Conservation (phyloP, 495 filamentous ascomycete genomes). For the Tuber aestivum region DNA sequence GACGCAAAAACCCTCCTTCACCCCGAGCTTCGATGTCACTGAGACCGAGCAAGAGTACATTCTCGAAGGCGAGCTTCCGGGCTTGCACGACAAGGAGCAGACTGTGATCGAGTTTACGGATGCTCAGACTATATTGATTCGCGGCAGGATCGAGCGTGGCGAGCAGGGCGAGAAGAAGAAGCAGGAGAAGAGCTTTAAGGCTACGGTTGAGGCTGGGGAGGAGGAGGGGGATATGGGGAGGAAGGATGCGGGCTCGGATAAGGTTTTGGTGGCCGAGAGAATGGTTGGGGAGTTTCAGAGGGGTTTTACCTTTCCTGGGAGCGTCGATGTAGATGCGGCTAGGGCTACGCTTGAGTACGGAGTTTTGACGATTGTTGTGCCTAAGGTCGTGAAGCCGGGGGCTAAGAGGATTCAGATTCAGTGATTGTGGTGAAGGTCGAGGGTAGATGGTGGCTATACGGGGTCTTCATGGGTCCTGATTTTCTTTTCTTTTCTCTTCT, state of each 20-base stretch:
- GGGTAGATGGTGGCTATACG: neutral
- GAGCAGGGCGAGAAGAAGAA: constrained; percentile 46
- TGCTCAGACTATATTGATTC: constrained; percentile 65
- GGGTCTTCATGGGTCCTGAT: neutral
- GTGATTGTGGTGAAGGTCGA: constrained; percentile 40
- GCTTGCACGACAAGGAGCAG: constrained; percentile 63
- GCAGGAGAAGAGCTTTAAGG: constrained; percentile 32
- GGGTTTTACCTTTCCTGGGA: constrained; percentile 67
- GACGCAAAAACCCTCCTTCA: constrained; percentile 47
- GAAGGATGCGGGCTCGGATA: constrained; percentile 43
- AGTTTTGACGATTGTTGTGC: constrained; percentile 64
- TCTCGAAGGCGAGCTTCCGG: constrained; percentile 83
- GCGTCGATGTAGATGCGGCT: constrained; percentile 71
- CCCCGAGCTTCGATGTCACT: constrained; percentile 71
- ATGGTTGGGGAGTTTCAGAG: constrained; percentile 72
- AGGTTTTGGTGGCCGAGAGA: constrained; percentile 71
- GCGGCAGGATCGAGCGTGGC: constrained; percentile 59
- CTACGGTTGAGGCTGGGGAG: constrained; percentile 42
- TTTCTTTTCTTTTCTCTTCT: neutral
- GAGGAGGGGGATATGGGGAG: too few relatives aligned
- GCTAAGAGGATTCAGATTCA: constrained; percentile 55
- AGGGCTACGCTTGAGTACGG: constrained; percentile 70
- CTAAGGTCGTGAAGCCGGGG: constrained; percentile 59
- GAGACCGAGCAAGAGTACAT: constrained; percentile 64
- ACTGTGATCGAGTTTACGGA: constrained; percentile 82